Conservation (phyloP, 2,329 filamentous ascomycete species). For the Dactylellina leptospora region DNA sequence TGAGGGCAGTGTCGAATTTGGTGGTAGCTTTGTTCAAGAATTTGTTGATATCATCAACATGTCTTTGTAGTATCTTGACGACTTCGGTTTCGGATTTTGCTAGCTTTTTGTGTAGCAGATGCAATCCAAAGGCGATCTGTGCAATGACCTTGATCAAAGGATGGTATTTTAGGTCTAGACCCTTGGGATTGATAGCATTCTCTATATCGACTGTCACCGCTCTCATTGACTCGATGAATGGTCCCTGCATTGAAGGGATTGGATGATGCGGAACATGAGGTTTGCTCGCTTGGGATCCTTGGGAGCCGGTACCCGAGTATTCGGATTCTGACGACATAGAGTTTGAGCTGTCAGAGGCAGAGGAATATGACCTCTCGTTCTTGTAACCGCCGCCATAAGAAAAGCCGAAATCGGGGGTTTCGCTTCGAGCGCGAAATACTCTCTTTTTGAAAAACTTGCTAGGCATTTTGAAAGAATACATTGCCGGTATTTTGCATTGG, state of each 20-base stretch:
- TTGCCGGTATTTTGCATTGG: constrained; percentile 25
- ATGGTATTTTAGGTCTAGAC: constrained; percentile 79
- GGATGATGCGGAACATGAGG: constrained; percentile 69
- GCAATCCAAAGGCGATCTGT: constrained; percentile 92
- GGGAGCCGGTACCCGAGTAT: constrained; percentile 2
- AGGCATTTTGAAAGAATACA: constrained; percentile 42
- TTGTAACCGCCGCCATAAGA: constrained; percentile 40
- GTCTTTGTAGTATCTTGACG: constrained; percentile 84
- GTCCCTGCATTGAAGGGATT: constrained; percentile 77
- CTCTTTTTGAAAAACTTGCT: constrained; percentile 49
- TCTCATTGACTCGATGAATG: constrained; percentile 79
- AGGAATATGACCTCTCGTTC: constrained; percentile 46
- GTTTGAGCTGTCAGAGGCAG: constrained; percentile 48
- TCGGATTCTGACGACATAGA: constrained; percentile 33
- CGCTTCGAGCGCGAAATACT: constrained; percentile 39
- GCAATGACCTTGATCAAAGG: constrained; percentile 88
- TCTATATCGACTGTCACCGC: constrained; percentile 74
- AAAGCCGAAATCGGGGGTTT: constrained; percentile 46
- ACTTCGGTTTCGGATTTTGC: constrained; percentile 91
- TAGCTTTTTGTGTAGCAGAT: constrained; percentile 82
- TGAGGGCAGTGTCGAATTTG: constrained; percentile 79
- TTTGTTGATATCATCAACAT: constrained; percentile 92
- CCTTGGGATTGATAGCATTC: constrained; percentile 78
- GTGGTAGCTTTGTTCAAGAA: constrained; percentile 87
- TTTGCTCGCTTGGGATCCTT: background rate